A percentile compares a stretch with the other conserved stretches of the same genome.
Evolutionary conservation across 2,329 filamentous ascomycete species (phyloP).

Genomic region (Phoma sp.): DNA sequence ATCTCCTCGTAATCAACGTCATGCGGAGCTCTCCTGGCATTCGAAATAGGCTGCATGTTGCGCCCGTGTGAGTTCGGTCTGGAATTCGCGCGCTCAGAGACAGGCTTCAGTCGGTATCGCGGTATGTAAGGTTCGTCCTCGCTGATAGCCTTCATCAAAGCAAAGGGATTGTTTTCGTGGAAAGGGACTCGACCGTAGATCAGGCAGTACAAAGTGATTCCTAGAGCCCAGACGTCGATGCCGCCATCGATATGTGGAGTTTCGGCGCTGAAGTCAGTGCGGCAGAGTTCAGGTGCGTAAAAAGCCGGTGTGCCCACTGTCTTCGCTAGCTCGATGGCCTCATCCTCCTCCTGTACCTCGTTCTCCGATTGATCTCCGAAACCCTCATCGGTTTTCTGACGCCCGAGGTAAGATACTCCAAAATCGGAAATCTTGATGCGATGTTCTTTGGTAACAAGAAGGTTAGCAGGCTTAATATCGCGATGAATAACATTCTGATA

Average conservation of each 20-base stretch:
- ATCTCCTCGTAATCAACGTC: slow-evolving; percentile 87
- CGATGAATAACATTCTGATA: slow-evolving; percentile 61
- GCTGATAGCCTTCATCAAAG: slow-evolving; percentile 89
- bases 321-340: slow-evolving; percentile 95
- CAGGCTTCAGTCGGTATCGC: slow-evolving; percentile 78
- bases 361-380: slow-evolving; percentile 77
- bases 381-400: slow-evolving; percentile 81
- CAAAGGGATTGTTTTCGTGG: slow-evolving; percentile 87
- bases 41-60: slow-evolving; percentile 60
- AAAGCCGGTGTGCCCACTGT: slow-evolving; percentile 97
- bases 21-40: slow-evolving; percentile 77
- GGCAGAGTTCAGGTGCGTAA: slow-evolving; percentile 95
- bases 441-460: slow-evolving; percentile 84
- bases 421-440: slow-evolving; percentile 98
- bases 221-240: slow-evolving; percentile 97
- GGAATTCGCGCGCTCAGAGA: slow-evolving; percentile 57
- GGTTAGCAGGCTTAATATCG: slow-evolving; percentile 73
- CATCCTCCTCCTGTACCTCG: slow-evolving; percentile 86
- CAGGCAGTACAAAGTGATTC: slow-evolving; percentile 94
- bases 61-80: slow-evolving; percentile 56
- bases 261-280: slow-evolving; percentile 74
- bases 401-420: slow-evolving; percentile 95
- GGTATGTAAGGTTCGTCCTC: slow-evolving; percentile 94
- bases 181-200: slow-evolving; percentile 95
- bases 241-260: slow-evolving; percentile 84